phyloP scores from a whole-genome alignment of 106 monocot genomes.

The Acanthochlamys bracteata region DNA sequence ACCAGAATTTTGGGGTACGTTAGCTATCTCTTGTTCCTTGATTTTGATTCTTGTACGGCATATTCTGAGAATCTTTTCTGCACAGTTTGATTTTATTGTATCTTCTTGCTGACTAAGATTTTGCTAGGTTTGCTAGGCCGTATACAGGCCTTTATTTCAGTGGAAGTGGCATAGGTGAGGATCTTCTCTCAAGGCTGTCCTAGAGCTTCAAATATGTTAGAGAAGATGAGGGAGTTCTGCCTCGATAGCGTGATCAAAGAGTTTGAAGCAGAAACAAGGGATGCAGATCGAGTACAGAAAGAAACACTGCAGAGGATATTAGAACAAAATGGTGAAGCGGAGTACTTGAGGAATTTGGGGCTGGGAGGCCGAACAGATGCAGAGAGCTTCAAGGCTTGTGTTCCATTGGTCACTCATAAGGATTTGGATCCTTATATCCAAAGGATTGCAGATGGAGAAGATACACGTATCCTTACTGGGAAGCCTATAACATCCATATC shows the following conservation, averaged over 20 bases:
- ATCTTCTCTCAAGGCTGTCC: neutral
- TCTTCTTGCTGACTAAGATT: neutral
- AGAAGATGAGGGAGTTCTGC: constrained; percentile 38
- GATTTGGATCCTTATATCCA: constrained; percentile 74
- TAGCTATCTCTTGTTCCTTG: neutral
- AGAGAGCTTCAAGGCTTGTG: constrained; percentile 58
- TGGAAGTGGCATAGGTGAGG: neutral
- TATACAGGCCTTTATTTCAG: neutral
- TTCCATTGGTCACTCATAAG: constrained; percentile 62
- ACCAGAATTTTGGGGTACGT: neutral
- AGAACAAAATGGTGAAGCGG: constrained; percentile 51
- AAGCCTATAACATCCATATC: constrained; percentile 63
- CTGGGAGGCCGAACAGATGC: constrained; percentile 64
- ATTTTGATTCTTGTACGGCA: neutral
- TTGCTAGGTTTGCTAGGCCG: neutral
- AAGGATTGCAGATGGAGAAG: constrained; percentile 68
- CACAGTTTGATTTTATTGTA: neutral
- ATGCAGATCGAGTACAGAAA: constrained; percentile 54
- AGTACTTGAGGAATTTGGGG: constrained; percentile 66
- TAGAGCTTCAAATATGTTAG: constrained; percentile 1
- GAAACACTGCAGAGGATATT: constrained; percentile 68
- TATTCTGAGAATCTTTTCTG: neutral
- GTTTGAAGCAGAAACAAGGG: constrained; percentile 59
- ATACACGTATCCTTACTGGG: constrained; percentile 55
- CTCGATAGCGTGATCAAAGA: constrained; percentile 40